Conservation (phyloP, 345 rosid species). For the Microcos paniculata region DNA sequence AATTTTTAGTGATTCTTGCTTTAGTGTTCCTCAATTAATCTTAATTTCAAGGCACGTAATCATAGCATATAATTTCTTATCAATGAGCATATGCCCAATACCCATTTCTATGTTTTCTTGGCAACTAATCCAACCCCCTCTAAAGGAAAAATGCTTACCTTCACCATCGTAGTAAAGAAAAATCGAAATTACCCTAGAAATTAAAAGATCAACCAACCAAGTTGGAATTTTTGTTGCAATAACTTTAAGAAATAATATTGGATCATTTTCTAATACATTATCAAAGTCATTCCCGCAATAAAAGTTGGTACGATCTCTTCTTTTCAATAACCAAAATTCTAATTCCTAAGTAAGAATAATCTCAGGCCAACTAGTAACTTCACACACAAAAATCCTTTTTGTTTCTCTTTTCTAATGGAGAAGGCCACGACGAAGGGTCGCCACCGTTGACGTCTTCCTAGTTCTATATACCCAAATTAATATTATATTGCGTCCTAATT, state of each 20-base stretch:
- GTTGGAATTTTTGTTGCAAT: no score
- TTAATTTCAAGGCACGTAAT: not conserved
- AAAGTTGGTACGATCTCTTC: no score
- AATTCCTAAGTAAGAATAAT: not conserved
- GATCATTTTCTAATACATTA: not conserved
- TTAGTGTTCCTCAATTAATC: not conserved
- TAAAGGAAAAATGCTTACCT: no score
- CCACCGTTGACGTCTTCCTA: not conserved
- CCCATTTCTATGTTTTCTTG: not conserved
- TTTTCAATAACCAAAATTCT: not conserved
- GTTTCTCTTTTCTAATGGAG: not conserved
- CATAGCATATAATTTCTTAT: not conserved
- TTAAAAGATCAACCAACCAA: no score
- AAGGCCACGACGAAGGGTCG: not conserved
- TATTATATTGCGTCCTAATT: no score
- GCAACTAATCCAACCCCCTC: no score
- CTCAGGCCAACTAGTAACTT: not conserved
- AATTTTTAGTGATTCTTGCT: not conserved
- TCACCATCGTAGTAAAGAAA: not conserved
- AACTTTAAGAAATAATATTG: not conserved
- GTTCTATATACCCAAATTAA: not conserved
- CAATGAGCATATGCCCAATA: not conserved
- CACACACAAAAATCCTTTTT: not conserved
- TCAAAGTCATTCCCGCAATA: not conserved
- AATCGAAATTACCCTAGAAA: not conserved